Percentiles rank a stretch among this genome's conserved stretches.
Evolutionary conservation across 345 rosid species (phyloP).

Genomic region (Hibiscus trionum): DNA sequence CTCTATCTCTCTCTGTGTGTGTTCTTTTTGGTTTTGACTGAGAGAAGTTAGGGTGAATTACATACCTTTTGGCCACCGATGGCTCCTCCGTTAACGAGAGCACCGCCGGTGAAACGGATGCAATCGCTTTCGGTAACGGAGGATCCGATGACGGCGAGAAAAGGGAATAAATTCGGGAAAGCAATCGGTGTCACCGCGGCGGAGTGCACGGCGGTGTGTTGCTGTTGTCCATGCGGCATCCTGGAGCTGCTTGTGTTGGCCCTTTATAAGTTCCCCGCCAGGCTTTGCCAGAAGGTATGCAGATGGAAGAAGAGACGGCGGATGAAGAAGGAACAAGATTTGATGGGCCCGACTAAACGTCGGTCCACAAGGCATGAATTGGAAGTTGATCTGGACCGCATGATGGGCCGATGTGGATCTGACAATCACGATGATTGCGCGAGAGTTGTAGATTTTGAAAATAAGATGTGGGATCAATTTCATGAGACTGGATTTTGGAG

Average conservation of each 20-base stretch:
- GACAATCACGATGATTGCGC: not conserved
- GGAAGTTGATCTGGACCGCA: slow-evolving; percentile 13
- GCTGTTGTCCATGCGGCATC: slow-evolving; percentile 59
- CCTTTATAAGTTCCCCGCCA: slow-evolving; percentile 52
- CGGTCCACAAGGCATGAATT: slow-evolving; percentile 1
- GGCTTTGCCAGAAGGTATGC: slow-evolving; percentile 49
- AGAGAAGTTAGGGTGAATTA: not conserved
- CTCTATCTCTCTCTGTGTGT: not conserved
- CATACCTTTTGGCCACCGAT: slow-evolving; percentile 7
- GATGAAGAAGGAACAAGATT: slow-evolving; percentile 24
- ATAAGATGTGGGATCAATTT: slow-evolving; percentile 43
- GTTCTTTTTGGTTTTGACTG: not conserved
- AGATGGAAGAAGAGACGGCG: slow-evolving; percentile 26
- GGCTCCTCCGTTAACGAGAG: slow-evolving; percentile 21
- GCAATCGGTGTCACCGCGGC: slow-evolving; percentile 59
- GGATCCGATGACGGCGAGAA: not conserved
- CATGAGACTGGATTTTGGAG: slow-evolving; percentile 47
- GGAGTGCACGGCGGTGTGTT: slow-evolving; percentile 61
- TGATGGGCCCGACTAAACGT: slow-evolving; percentile 15
- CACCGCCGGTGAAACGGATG: slow-evolving; percentile 17
- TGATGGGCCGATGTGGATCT: slow-evolving; percentile 7
- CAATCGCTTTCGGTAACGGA: slow-evolving; percentile 12
- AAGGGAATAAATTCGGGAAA: slow-evolving; percentile 33
- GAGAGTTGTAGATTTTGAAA: slow-evolving; percentile 25
- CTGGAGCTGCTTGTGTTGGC: slow-evolving; percentile 52